Base-by-base conservation (phyloP, 2,329 filamentous ascomycete genomes). In the Teratosphaeria gauchensis region DNA sequence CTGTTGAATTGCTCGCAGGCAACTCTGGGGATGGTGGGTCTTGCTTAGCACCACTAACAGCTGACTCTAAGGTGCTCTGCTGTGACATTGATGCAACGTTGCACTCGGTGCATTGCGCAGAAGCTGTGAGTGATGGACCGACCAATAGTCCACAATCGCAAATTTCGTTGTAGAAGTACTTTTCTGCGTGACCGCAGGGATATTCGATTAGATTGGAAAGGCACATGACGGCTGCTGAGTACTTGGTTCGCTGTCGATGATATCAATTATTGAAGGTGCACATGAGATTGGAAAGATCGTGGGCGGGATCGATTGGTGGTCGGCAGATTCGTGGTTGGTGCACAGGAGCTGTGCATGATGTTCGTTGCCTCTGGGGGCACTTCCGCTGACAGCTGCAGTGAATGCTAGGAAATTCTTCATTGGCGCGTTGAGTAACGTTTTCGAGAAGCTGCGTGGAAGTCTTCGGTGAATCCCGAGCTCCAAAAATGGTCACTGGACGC, bases 161-260 rank as follows among this genome's bases (percentile, higher is more conserved):
- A n/a, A 48, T 21, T 3, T 21, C n/a, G 56, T 63, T 64, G 35
- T 57, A 55, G 58, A 59, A 62, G 24, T 57, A n/a, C 30, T 53
- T 53, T 32, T 62, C 58, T 31, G 56, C 46, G 32, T 64, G 61
- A n/a, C 61, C 61, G 54, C 63, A 64, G 19, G 51, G 46, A 52
- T 58, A 58, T 38, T 62, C 55, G 11, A 56, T 55, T 16, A 60
- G 54, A n/a, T 59, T 54, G 30, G 55, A 28, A 51, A 64, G 59
- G 61, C 63, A 63, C 63, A 63, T 64, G 12, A 51, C n/a, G n/a
- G 38, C 56, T n/a, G 33, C 58, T 28, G 51, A 28, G 3, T 53
- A 24, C 31, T 53, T 33, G 21, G 14, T 51, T 28, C 31, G 12
- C 24, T 56, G 7, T 19, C 51, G 38, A 3, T 19, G 7, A 28